phyloP scores from a whole-genome alignment of 78 protist genomes.

The Dictyostelium brefeldianum region DNA sequence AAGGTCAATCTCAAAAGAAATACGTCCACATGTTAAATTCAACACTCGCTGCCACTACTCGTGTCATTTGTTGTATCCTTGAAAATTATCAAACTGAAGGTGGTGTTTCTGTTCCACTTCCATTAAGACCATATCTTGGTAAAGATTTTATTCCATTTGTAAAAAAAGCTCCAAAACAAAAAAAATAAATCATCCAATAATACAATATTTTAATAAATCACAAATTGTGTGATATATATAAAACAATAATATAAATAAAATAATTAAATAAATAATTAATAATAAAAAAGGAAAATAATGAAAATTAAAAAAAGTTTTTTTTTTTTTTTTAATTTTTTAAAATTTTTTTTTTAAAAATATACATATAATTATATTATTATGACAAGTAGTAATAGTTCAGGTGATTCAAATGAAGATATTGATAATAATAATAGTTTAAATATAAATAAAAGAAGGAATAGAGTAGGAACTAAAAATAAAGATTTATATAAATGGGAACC shows the following conservation, averaged over 20 bases:
- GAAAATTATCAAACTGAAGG: conserved; percentile 98
- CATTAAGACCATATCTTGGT: conserved; percentile 90
- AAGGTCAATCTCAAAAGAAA: conserved; percentile 85
- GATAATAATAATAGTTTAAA: not conserved
- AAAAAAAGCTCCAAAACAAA: conserved; percentile 71
- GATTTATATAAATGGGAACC: conserved; percentile 52
- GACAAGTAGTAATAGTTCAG: not conserved
- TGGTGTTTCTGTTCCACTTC: conserved; percentile 95
- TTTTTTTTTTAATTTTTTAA: too few relatives aligned
- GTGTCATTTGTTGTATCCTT: conserved; percentile 98
- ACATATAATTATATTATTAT: not conserved
- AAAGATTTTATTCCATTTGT: conserved; percentile 77
- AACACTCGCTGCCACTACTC: conserved; percentile 98
- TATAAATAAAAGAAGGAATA: conserved; percentile 43
- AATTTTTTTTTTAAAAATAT: too few relatives aligned
- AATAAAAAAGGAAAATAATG: too few relatives aligned
- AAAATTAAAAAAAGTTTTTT: too few relatives aligned
- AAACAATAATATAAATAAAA: too few relatives aligned
- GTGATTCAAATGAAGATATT: not conserved
- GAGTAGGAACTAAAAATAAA: conserved; percentile 52
- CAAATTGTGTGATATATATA: too few relatives aligned
- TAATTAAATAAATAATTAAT: too few relatives aligned
- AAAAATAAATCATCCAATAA: not conserved
- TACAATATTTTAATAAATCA: not conserved
- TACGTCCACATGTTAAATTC: conserved; percentile 99